Conservation (phyloP, 2,329 filamentous ascomycete genomes). For the Diaporthe helianthi region DNA sequence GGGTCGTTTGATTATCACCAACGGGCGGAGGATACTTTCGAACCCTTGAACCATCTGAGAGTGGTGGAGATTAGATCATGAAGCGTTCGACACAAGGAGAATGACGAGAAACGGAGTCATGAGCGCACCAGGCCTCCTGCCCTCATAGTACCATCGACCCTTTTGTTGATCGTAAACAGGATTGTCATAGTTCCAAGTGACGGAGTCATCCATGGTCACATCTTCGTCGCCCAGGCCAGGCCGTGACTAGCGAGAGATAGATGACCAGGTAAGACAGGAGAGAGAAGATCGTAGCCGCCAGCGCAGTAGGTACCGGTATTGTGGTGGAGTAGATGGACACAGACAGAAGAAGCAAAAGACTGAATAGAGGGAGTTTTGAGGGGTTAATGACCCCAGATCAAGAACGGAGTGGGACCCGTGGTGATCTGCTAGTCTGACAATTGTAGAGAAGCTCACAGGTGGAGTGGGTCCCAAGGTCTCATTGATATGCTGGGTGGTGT, state of each 20-base stretch:
- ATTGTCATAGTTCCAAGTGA: conserved; percentile 8
- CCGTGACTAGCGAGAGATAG: background rate
- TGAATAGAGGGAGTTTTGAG: conserved; percentile 1
- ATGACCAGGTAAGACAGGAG: background rate
- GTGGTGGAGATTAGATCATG: background rate
- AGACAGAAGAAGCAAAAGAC: background rate
- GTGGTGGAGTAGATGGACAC: background rate
- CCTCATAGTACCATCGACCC: conserved; percentile 24
- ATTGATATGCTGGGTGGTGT: conserved; percentile 15
- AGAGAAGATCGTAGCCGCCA: background rate
- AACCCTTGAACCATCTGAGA: conserved; percentile 13
- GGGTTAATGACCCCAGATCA: background rate
- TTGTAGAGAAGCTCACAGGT: conserved; percentile 1
- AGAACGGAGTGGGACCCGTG: conserved; percentile 10
- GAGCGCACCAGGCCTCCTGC: conserved; percentile 23
- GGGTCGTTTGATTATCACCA: background rate
- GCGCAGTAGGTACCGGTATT: background rate
- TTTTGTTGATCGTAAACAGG: conserved; percentile 25
- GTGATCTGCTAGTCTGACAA: conserved; percentile 5
- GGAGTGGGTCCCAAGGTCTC: conserved; percentile 19
- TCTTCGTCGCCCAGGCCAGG: conserved; percentile 15
- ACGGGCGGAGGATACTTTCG: conserved; percentile 25
- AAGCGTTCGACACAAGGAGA: background rate
- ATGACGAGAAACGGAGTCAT: background rate
- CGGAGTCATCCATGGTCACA: conserved; percentile 23